These are phyloP conservation scores for Plenodomus lindquistii DNA, from an alignment of 2,329 filamentous ascomycete species.

Conservation along the genomic window DNA sequence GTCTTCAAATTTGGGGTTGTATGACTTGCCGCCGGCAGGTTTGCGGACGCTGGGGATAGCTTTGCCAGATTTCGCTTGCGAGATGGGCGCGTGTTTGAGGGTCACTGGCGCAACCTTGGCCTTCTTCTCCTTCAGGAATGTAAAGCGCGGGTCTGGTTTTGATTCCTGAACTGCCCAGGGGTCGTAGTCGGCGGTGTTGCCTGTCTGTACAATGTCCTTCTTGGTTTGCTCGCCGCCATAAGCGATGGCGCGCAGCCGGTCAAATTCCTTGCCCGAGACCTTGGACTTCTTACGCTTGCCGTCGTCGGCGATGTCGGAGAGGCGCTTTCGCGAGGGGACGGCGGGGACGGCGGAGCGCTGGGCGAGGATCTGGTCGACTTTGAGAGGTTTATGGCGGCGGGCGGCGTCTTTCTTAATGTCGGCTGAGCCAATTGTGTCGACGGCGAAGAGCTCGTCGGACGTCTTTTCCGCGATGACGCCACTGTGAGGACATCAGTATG, in stretches of 20 bases:
- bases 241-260: conserved; percentile 76
- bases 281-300: conserved; percentile 74
- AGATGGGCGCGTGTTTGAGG: conserved; percentile 75
- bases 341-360: conserved; percentile 80
- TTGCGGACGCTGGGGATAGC: conserved; percentile 75
- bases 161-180: conserved; percentile 68
- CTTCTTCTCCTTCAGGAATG: conserved; percentile 69
- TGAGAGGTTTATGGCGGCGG: conserved; percentile 76
- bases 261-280: conserved; percentile 82
- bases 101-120: conserved; percentile 74
- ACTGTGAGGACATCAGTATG: conserved; percentile 52
- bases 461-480: conserved; percentile 83
- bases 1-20: conserved; percentile 87
- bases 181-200: conserved; percentile 68
- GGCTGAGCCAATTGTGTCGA: conserved; percentile 75
- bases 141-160: conserved; percentile 58
- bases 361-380: conserved; percentile 88
- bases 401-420: conserved; percentile 67
- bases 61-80: conserved; percentile 82
- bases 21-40: conserved; percentile 82
- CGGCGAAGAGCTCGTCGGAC: conserved; percentile 80
- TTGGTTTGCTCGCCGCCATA: conserved; percentile 65
- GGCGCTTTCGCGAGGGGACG: conserved; percentile 76
- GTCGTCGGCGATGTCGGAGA: conserved; percentile 71
- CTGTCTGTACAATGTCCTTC: conserved; percentile 56